Evolutionary conservation across 345 rosid genomes (phyloP).

Genomic region (Moricandia moricandioides): DNA sequence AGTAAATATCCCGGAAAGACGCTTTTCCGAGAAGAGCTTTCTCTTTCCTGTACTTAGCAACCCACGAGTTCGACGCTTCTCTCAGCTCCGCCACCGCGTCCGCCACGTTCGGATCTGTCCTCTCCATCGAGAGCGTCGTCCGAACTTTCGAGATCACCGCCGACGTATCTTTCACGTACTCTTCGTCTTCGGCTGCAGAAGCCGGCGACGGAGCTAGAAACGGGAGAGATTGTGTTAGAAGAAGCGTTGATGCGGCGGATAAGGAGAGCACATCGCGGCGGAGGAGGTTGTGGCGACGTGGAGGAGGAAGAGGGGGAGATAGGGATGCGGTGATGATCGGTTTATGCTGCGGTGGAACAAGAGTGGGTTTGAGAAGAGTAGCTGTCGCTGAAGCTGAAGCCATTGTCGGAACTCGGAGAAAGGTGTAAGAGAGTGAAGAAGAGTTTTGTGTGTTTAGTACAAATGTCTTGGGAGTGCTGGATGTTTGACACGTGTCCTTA

Average conservation of each 20-base stretch:
- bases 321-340: conserved; percentile 25
- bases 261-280: conserved; percentile 65
- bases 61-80: conserved; percentile 82
- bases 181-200: conserved; percentile 67
- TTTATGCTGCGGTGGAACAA: conserved; percentile 33
- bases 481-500: conserved; percentile 80
- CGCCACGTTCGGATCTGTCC: conserved; percentile 74
- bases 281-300: conserved; percentile 10
- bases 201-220: conserved; percentile 31
- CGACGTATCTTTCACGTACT: conserved; percentile 78
- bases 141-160: conserved; percentile 74
- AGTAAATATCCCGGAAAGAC: conserved; percentile 82
- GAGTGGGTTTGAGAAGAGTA: conserved; percentile 55
- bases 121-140: conserved; percentile 66
- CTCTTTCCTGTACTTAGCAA: conserved; percentile 93
- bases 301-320: conserved; percentile 7
- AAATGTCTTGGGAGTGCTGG: conserved; percentile 10
- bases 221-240: conserved; percentile 20
- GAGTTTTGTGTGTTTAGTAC: conserved; percentile 14
- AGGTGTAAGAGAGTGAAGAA: background rate
- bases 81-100: conserved; percentile 73
- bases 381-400: conserved; percentile 78
- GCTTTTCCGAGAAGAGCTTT: conserved; percentile 73
- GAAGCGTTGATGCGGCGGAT: conserved; percentile 34
- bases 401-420: conserved; percentile 39